Base-by-base conservation (phyloP, 2,329 filamentous ascomycete genomes). In the Fusarium humuli region DNA sequence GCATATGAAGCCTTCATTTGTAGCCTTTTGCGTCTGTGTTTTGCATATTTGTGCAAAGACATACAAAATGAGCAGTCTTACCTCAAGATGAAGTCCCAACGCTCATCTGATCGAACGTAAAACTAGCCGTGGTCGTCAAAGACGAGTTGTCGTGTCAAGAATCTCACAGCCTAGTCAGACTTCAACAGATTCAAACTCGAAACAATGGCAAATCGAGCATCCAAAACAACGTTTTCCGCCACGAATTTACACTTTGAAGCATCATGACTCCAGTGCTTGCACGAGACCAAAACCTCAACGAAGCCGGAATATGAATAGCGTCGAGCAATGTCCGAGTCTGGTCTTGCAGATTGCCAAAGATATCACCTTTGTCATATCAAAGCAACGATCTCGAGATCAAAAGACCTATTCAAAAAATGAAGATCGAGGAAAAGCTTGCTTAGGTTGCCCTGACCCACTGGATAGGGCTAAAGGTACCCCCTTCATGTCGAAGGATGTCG, bases 401-500 rank as follows among this genome's bases (percentile, higher is more conserved):
- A 32, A 20, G 16, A 7, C 23, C 23, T 29, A 44, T 20, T 12
- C 6, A 44, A 20, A 32, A 48, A 32, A 42, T 46, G 29, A 29
- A 52, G 46, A 53, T 65, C 18, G 18, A 49, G 40, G 22, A 20
- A 40, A 44, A 34, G 40, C 23, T 65, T 65, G 54, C 16, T 37
- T 34, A 20, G 29, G 25, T 40, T 65, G 25, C 46, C 62, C 41
- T 54, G 23, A 49, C 48, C 42, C 44, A 45, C 47, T 23, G 34
- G 48, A 37, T 66, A 66, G 63, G 63, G 63, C 14, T 49, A 40
- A 45, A 37, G 44, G n/a, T 37, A 29, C 5, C 40, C 40, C 22
- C 6, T 29, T 34, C 27, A 16, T 23, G 18, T 46, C 9, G 20
- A 34, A n/a, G 18, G 20, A 10, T 42, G 18, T 22, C 22, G 12